A percentile compares a stretch with the other conserved stretches of the same genome.
phyloP scores from a whole-genome alignment of 2,329 filamentous ascomycete species.

The Aspergillus tamarii region DNA sequence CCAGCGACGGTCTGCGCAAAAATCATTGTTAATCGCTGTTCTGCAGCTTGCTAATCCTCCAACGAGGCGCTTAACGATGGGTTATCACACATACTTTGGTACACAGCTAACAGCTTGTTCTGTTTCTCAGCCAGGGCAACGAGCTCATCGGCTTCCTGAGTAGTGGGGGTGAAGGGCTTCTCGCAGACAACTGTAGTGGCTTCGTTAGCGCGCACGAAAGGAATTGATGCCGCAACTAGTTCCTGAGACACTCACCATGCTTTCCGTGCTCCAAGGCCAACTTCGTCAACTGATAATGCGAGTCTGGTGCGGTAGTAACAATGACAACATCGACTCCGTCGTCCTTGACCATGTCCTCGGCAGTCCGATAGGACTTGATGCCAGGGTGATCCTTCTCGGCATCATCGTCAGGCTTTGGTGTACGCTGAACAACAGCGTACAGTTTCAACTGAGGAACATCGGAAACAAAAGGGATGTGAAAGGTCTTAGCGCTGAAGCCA shows the following conservation, averaged over 20 bases:
- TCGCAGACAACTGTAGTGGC: slow-evolving; percentile 66
- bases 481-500: slow-evolving; percentile 72
- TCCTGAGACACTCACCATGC: slow-evolving; percentile 52
- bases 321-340: slow-evolving; percentile 69
- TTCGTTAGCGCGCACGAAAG: background rate
- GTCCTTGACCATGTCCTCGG: slow-evolving; percentile 68
- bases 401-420: slow-evolving; percentile 65
- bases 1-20: slow-evolving; percentile 64
- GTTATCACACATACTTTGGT: slow-evolving; percentile 58
- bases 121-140: slow-evolving; percentile 57
- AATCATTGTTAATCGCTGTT: background rate
- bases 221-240: background rate
- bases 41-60: background rate
- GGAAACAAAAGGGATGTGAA: slow-evolving; percentile 79
- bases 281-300: slow-evolving; percentile 69
- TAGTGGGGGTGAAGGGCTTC: slow-evolving; percentile 79
- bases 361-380: slow-evolving; percentile 65
- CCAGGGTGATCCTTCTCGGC: slow-evolving; percentile 69
- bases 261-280: slow-evolving; percentile 70
- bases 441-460: slow-evolving; percentile 67
- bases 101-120: slow-evolving; percentile 64
- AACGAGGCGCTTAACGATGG: background rate
- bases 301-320: slow-evolving; percentile 71
- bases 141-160: slow-evolving; percentile 68
- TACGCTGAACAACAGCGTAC: slow-evolving; percentile 76